Evolutionary conservation across 306 rosid species (phyloP).

Genomic region (Medicago truncatula): MtrunA17r5.0-ANR NC_053045.1:58879001-58879500

Average conservation of each 20-base stretch:
- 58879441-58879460: constrained; percentile 9
- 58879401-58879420: neutral
- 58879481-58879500: constrained; percentile 26
- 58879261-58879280: constrained; percentile 34
- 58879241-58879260: constrained; percentile 88
- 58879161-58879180: neutral
- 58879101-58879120: neutral
- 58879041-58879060: neutral
- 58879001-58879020: neutral
- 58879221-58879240: constrained; percentile 96
- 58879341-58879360: constrained; percentile 13
- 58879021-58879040: neutral
- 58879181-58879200: constrained; percentile 39
- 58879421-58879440: neutral
- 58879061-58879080: neutral
- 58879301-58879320: constrained; percentile 2
- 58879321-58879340: constrained; percentile 13
- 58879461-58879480: neutral
- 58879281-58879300: neutral
- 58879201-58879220: constrained; percentile 97
- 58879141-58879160: neutral
- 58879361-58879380: neutral
- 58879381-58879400: constrained; percentile 27
- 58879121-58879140: neutral
- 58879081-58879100: neutral